Percentiles rank a stretch among this genome's conserved stretches.
Conservation (phyloP, 495 filamentous ascomycete genomes). For the Xylaria cubensis region DNA sequence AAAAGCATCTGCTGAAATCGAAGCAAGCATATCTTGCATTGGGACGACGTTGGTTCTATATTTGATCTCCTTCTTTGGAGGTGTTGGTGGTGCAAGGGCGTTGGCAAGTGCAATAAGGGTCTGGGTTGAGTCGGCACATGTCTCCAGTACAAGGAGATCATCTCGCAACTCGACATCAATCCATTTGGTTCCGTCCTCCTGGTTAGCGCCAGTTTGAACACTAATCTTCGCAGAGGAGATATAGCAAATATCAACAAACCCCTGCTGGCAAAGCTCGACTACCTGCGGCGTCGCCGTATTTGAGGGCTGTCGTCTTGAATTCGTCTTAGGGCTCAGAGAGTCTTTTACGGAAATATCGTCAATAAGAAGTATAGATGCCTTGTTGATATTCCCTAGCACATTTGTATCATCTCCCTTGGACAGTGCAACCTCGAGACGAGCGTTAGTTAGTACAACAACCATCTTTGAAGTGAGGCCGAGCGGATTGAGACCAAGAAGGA, state of each 20-base stretch:
- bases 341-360: slow-evolving; percentile 71
- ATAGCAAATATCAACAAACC: slow-evolving; percentile 83
- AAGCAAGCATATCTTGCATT: slow-evolving; percentile 85
- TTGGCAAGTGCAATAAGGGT: slow-evolving; percentile 83
- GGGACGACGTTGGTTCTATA: slow-evolving; percentile 89
- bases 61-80: slow-evolving; percentile 78
- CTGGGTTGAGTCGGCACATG: slow-evolving; percentile 96
- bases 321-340: slow-evolving; percentile 49
- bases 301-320: slow-evolving; percentile 52
- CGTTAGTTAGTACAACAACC: slow-evolving; percentile 77
- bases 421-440: slow-evolving; percentile 67
- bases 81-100: slow-evolving; percentile 80
- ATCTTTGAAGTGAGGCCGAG: slow-evolving; percentile 74
- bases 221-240: slow-evolving; percentile 78
- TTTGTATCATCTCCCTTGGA: slow-evolving; percentile 66
- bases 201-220: slow-evolving; percentile 59
- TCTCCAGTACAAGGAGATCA: slow-evolving; percentile 88
- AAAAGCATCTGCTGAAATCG: slow-evolving; percentile 86
- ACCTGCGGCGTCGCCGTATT: slow-evolving; percentile 65
- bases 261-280: slow-evolving; percentile 67
- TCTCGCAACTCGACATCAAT: slow-evolving; percentile 83
- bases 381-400: slow-evolving; percentile 71
- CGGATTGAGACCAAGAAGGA: slow-evolving; percentile 85
- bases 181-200: slow-evolving; percentile 63
- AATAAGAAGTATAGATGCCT: slow-evolving; percentile 81